phyloP scores from a whole-genome alignment of 306 rosid species.

The Oxytropis ochrocephala region DNA sequence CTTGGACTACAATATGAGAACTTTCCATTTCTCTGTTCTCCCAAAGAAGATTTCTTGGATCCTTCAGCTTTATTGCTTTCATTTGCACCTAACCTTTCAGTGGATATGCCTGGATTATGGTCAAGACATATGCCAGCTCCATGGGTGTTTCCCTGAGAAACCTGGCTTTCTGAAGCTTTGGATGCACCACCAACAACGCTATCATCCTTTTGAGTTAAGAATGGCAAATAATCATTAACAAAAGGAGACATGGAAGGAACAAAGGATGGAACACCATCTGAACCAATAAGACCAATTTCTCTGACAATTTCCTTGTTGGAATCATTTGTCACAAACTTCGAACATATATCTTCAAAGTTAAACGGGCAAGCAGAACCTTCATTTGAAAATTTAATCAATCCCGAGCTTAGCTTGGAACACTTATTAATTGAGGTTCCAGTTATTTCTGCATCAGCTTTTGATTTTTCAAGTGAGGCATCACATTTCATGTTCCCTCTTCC shows the following conservation, averaged over 20 bases:
- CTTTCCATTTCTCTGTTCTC: conserved; percentile 45
- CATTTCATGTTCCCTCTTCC: conserved; percentile 49
- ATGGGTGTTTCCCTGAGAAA: conserved; percentile 37
- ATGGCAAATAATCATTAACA: conserved; percentile 42
- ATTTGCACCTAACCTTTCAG: conserved; percentile 32
- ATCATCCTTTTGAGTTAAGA: conserved; percentile 39
- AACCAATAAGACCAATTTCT: conserved; percentile 83
- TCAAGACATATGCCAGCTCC: conserved; percentile 30
- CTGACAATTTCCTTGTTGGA: conserved; percentile 61
- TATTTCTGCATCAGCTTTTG: conserved; percentile 37
- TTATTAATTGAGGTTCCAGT: conserved; percentile 30
- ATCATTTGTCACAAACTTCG: conserved; percentile 67
- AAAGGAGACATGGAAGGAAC: conserved; percentile 45
- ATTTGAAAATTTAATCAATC: conserved; percentile 64
- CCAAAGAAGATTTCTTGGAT: conserved; percentile 30
- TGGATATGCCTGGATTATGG: conserved; percentile 25
- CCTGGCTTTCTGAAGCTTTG: conserved; percentile 32
- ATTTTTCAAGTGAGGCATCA: conserved; percentile 41
- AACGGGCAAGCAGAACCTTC: conserved; percentile 65
- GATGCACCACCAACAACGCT: conserved; percentile 26
- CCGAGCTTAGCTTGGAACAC: conserved; percentile 45
- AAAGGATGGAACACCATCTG: conserved; percentile 63
- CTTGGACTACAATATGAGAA: conserved; percentile 27
- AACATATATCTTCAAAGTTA: conserved; percentile 63
- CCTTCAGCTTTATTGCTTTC: conserved; percentile 30